Evolutionary conservation across 192 early-diverging fungal species (phyloP).

Genomic region (Mortierella claussenii): DNA sequence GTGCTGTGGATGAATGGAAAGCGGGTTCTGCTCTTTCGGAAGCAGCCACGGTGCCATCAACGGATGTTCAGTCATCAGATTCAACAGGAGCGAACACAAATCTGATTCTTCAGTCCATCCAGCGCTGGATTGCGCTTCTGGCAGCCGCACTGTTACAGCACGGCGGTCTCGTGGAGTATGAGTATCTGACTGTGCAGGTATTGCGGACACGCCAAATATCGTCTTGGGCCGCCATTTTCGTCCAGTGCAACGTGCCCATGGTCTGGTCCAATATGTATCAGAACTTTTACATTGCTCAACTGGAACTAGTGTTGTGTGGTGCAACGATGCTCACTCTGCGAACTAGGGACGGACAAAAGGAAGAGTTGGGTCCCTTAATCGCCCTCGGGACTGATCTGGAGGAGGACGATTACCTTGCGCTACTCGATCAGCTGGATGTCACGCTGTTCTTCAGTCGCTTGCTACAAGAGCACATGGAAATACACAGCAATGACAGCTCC

Average conservation of each 20-base stretch:
- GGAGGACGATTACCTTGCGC: constrained; percentile 55
- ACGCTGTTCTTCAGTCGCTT: constrained; percentile 39
- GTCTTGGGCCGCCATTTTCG: constrained; percentile 21
- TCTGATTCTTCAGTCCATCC: constrained; percentile 28
- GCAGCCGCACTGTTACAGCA: constrained; percentile 22
- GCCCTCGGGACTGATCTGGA: constrained; percentile 18
- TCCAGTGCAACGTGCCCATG: constrained; percentile 33
- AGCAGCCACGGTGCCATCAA: neutral
- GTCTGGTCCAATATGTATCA: constrained; percentile 26
- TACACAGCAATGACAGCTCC: constrained; percentile 22
- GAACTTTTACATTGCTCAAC: constrained; percentile 20
- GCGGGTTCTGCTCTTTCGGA: neutral
- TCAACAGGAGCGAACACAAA: neutral
- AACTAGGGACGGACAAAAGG: neutral
- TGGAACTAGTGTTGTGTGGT: constrained; percentile 40
- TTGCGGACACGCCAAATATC: constrained; percentile 13
- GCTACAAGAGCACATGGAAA: constrained; percentile 38
- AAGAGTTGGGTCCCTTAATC: neutral
- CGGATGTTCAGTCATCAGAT: neutral
- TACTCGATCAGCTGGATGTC: constrained; percentile 57
- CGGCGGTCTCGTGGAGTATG: constrained; percentile 12
- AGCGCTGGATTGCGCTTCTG: constrained; percentile 36
- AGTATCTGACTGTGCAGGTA: constrained; percentile 39
- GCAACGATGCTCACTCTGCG: neutral
- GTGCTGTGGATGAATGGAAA: constrained; percentile 6